These are phyloP conservation scores for Penicillium daleae DNA, from an alignment of 495 filamentous ascomycete genomes.

Conservation along the genomic window DNA sequence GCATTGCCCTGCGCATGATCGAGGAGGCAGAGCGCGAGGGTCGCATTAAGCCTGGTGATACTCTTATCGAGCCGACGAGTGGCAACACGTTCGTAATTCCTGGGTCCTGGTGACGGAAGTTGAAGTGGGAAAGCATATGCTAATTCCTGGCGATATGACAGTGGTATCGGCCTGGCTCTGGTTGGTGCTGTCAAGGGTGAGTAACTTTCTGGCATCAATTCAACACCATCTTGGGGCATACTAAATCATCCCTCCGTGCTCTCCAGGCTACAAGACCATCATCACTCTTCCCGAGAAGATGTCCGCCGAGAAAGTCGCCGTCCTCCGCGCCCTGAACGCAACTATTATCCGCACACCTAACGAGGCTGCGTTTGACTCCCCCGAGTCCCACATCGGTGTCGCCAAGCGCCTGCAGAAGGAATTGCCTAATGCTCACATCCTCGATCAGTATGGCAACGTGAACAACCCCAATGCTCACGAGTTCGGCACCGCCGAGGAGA, in stretches of 20 bases:
- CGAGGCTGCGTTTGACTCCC: conserved; percentile 89
- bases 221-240: neutral
- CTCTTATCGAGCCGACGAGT: conserved; percentile 95
- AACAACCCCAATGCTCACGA: conserved; percentile 96
- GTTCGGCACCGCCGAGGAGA: conserved; percentile 92
- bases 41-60: conserved; percentile 95
- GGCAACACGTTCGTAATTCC: conserved; percentile 78
- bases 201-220: neutral
- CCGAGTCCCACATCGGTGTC: conserved; percentile 96
- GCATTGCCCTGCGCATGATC: conserved; percentile 96
- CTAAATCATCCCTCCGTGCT: conserved; percentile 9
- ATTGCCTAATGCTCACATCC: conserved; percentile 92
- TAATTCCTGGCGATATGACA: conserved; percentile 27
- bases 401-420: conserved; percentile 89
- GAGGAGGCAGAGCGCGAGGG: conserved; percentile 90
- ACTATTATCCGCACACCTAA: conserved; percentile 98
- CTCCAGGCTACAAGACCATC: conserved; percentile 83
- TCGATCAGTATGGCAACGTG: conserved; percentile 92
- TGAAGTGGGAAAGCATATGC: neutral
- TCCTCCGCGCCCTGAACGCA: conserved; percentile 88
- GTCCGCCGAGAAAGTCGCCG: conserved; percentile 96
- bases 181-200: conserved; percentile 89
- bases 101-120: neutral
- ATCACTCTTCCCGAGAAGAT: conserved; percentile 99
- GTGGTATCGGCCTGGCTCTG: conserved; percentile 91